Conservation (phyloP, 495 filamentous ascomycete species). For the Hyphodiscus hymeniophilus region DNA sequence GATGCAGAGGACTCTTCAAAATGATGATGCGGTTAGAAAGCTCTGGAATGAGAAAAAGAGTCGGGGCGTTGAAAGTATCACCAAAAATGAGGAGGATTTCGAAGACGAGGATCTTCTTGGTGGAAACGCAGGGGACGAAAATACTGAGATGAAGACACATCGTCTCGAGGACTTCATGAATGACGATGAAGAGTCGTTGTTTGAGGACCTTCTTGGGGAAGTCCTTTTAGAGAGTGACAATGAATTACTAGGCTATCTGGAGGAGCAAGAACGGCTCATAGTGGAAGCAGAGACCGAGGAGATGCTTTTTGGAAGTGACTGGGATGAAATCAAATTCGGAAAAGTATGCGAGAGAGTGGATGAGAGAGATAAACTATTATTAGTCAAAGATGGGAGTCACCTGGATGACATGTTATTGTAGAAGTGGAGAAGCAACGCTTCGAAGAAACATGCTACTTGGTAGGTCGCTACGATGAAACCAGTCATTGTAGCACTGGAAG, state of each 20-base stretch:
- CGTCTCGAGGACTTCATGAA: constrained; percentile 2
- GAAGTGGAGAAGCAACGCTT: constrained; percentile 51
- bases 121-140: background rate
- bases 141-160: background rate
- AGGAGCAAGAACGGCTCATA: constrained; percentile 8
- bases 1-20: constrained; percentile 17
- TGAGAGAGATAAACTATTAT: background rate
- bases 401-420: background rate
- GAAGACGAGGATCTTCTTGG: constrained; percentile 1
- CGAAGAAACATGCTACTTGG: constrained; percentile 62
- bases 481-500: constrained; percentile 23
- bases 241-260: constrained; percentile 8
- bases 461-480: constrained; percentile 30
- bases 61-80: background rate
- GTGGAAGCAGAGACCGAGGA: constrained; percentile 14
- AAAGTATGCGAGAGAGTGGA: background rate
- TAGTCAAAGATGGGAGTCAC: background rate
- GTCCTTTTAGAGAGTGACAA: constrained; percentile 7
- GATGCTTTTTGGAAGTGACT: constrained; percentile 12
- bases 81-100: background rate
- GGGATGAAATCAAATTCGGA: background rate
- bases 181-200: background rate
- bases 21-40: constrained; percentile 1
- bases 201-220: constrained; percentile 7
- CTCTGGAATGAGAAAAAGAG: background rate